Evolutionary conservation across 2,329 filamentous ascomycete species (phyloP).

Genomic region (Clarireedia homoeocarpa): DNA sequence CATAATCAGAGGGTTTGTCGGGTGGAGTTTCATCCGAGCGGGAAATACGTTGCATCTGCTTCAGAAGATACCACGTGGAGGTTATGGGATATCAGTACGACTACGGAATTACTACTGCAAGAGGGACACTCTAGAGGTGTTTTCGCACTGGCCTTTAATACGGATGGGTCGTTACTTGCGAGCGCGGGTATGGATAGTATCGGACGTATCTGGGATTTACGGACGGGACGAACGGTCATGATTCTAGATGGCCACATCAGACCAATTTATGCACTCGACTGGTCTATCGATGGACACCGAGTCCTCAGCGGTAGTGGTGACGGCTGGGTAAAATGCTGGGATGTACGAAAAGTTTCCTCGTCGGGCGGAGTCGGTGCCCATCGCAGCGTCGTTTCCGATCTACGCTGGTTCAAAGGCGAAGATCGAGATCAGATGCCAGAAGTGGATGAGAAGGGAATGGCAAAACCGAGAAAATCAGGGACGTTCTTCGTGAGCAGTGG

Average conservation of each 20-base stretch:
- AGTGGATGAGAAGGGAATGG: constrained; percentile 56
- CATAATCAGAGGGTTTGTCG: constrained; percentile 84
- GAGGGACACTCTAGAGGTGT: constrained; percentile 94
- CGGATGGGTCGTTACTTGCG: constrained; percentile 81
- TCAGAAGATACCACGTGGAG: constrained; percentile 97
- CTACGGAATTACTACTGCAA: constrained; percentile 76
- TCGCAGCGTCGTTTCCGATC: constrained; percentile 81
- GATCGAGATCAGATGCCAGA: constrained; percentile 64
- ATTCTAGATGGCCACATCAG: constrained; percentile 83
- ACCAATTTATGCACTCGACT: constrained; percentile 88
- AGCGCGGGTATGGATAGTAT: constrained; percentile 93
- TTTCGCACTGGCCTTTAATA: constrained; percentile 82
- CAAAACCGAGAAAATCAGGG: constrained; percentile 72
- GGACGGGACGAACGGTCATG: constrained; percentile 91
- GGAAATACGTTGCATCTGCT: constrained; percentile 81
- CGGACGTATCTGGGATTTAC: constrained; percentile 88
- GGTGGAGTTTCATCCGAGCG: constrained; percentile 90
- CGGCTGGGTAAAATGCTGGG: constrained; percentile 97
- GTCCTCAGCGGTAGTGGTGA: constrained; percentile 88
- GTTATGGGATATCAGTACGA: constrained; percentile 86
- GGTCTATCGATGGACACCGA: constrained; percentile 86
- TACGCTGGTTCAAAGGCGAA: constrained; percentile 86
- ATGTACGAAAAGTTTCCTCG: constrained; percentile 79
- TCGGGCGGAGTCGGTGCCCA: constrained; percentile 86
- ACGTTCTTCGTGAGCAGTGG: constrained; percentile 88